Base-by-base conservation (phyloP, 352 stramenopile genomes). In the Phytophthora pisi region DNA sequence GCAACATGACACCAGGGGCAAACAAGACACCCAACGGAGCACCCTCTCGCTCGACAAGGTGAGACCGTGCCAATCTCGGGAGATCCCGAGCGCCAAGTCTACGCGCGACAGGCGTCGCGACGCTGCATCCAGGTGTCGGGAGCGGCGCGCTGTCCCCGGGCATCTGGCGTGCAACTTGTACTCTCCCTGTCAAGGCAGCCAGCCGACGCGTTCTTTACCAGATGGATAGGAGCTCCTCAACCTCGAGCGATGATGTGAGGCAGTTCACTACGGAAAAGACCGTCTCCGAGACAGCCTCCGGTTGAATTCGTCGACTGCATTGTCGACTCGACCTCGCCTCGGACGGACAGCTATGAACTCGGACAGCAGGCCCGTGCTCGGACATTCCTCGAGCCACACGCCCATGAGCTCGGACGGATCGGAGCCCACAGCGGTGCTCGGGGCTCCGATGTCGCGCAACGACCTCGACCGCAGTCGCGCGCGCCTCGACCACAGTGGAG, bases 351-450 rank as follows among this genome's bases (percentile, higher is more conserved):
- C 49, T 49, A 75, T 66, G 61, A 51, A 61, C 26, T 51, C 45
- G 46, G 60, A 68, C 49, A 16, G 46, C 34, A 47, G 52, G 18
- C 62, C 60, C 23, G 56, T 71, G 26, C 62, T 57, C 52, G 62
- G 67, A 64, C 67, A 75, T 46, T 63, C 34, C n/a, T 75, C 68
- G 20, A 68, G 57, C 53, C 43, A 68, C 31, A 75, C 67, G 56
- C 67, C 68, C 28, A 60, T 75, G 57, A 75, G 62, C 28, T 75
- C 63, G 0, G 64, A 72, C 26, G 63, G 53, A 30, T 72, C 68
- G 15, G 68, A 72, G 46, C 42, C 65, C 28, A 77, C 70, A 6
- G 65, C 70, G 40, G 61, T 77, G n/a, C 70, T 77, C 10, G 70
- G 70, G 15, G 31, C 60, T 10, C 46, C 65, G 5, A 59, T 74